These are phyloP conservation scores for Thermochaetoides dissita DNA, from an alignment of 2,329 filamentous ascomycete genomes.

Conservation along the genomic window DNA sequence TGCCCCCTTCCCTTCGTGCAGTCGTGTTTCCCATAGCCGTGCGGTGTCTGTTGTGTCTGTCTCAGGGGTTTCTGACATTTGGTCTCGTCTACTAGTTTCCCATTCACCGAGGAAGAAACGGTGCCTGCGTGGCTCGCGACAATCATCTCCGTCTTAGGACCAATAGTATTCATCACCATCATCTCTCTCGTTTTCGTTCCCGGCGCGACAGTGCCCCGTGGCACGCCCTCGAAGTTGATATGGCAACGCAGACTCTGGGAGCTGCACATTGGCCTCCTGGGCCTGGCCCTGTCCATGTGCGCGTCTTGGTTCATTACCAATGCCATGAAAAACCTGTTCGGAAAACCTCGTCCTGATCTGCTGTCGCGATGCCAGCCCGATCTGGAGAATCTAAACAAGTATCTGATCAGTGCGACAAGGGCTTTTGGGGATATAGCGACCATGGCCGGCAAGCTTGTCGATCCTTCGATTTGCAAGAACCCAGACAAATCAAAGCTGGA, in stretches of 20 bases:
- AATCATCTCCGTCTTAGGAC: constrained; percentile 48
- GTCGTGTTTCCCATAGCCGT: not conserved
- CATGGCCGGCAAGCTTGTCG: constrained; percentile 54
- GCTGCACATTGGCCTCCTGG: constrained; percentile 72
- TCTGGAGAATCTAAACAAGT: constrained; percentile 42
- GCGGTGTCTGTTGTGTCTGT: too few species aligned
- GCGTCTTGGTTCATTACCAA: constrained; percentile 69
- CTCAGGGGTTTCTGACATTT: constrained; percentile 2
- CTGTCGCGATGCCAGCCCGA: constrained; percentile 70
- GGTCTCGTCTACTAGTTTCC: constrained; percentile 38
- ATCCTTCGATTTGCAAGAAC: constrained; percentile 61
- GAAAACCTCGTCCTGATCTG: constrained; percentile 65
- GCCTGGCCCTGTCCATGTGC: constrained; percentile 58
- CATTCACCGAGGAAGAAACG: constrained; percentile 55
- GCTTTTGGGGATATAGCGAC: constrained; percentile 39
- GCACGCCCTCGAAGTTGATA: constrained; percentile 49
- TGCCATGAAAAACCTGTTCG: constrained; percentile 66
- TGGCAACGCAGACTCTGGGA: constrained; percentile 85
- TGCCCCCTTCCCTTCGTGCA: not conserved
- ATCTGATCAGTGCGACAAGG: constrained; percentile 30
- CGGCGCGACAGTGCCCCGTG: constrained; percentile 49
- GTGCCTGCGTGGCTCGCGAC: constrained; percentile 54
- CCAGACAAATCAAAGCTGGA: constrained; percentile 46
- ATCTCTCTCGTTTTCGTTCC: constrained; percentile 60
- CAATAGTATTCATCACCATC: constrained; percentile 53